Evolutionary conservation across 495 filamentous ascomycete species (phyloP).

Genomic region (Pseudevernia furfuracea): DNA sequence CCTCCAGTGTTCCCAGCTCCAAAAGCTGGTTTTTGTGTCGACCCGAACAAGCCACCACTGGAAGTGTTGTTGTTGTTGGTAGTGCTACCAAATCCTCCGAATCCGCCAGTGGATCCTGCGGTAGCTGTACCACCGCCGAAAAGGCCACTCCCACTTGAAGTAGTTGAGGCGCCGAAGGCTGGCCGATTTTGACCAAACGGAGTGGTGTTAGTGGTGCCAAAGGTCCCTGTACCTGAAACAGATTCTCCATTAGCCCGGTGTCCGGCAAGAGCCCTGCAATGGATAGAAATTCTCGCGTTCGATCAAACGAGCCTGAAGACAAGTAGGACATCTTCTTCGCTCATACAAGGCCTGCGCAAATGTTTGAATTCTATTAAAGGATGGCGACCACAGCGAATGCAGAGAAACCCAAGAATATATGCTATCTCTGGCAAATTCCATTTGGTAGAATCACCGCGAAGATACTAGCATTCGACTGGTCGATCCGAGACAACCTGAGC

Average conservation of each 20-base stretch:
- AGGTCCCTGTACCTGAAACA: conserved; percentile 34
- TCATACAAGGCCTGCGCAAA: background rate
- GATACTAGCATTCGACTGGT: background rate
- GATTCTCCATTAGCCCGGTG: conserved; percentile 17
- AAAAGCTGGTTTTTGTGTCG: conserved; percentile 36
- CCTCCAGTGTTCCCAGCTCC: conserved; percentile 37
- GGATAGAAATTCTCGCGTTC: conserved; percentile 17
- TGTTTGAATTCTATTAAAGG: background rate
- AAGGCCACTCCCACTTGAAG: conserved; percentile 37
- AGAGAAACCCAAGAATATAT: conserved; percentile 23
- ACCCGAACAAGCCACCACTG: conserved; percentile 44
- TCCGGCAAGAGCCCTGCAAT: conserved; percentile 27
- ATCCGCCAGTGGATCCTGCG: conserved; percentile 44
- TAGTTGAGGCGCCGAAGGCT: conserved; percentile 39
- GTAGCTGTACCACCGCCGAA: conserved; percentile 36
- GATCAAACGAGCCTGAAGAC: conserved; percentile 3
- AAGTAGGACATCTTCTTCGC: background rate
- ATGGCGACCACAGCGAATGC: background rate
- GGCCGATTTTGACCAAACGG: conserved; percentile 32
- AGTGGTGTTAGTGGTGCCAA: conserved; percentile 36
- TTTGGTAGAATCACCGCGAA: background rate
- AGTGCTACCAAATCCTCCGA: conserved; percentile 46
- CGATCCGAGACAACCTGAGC: background rate
- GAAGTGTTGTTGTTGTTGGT: conserved; percentile 37
- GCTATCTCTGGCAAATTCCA: background rate